Conservation (phyloP, 345 rosid species). For the Corchorus olitorius region DNA sequence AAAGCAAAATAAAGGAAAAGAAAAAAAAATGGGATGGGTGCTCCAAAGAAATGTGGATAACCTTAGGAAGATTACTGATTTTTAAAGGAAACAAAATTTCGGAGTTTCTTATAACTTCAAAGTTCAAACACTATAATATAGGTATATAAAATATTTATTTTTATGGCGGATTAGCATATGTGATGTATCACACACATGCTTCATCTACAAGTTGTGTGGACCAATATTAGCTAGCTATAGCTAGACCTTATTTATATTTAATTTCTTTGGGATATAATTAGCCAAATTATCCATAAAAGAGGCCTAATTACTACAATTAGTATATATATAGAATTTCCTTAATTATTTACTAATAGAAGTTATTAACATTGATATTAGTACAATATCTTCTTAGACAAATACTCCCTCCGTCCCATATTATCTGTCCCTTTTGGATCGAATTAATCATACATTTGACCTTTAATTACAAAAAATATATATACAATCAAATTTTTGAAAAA, state of each 20-base stretch:
- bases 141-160: neutral
- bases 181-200: neutral
- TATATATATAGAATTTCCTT: neutral
- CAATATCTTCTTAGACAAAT: too few relatives aligned
- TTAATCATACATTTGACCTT: too few relatives aligned
- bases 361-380: too few relatives aligned
- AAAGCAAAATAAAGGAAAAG: neutral
- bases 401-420: too few relatives aligned
- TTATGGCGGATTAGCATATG: neutral
- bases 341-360: neutral
- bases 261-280: neutral
- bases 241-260: neutral
- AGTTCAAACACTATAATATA: neutral
- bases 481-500: too few relatives aligned
- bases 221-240: neutral
- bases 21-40: neutral
- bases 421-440: too few relatives aligned
- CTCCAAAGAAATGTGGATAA: slow-evolving; percentile 10
- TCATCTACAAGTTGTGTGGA: neutral
- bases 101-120: neutral
- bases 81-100: neutral
- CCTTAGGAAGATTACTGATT: neutral
- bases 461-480: too few relatives aligned
- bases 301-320: neutral
- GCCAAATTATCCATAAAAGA: neutral